Base-by-base conservation (phyloP, 1,139 yeast genomes). In the Geotrichum histeridarum region DNA sequence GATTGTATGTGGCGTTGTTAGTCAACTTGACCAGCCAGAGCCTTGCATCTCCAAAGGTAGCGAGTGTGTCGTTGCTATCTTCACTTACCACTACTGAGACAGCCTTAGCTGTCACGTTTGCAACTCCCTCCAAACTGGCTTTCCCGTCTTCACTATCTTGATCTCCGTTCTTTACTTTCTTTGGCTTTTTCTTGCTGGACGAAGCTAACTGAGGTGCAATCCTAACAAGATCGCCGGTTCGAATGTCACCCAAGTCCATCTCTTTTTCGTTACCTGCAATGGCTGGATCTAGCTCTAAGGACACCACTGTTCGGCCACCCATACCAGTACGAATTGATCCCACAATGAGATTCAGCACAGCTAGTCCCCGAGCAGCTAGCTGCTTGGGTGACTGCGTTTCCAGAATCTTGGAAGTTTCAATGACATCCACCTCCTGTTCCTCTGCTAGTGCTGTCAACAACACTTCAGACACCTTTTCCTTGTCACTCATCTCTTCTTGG, bases 261-360 rank as follows among this genome's bases (percentile, higher is more conserved):
- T 72, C 77, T 1, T 69, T 69, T 2, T 64, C 70, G 2, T 62
- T 65, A 36, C 70, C 71, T 7, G 71, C 63, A 50, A 76, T 70
- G 0, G 87, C 84, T 1, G 81, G 70, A 64, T 88, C 95, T 5
- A 80, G 73, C 12, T 71, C 78, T 48, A 91, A 69, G 57, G 89
- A 95, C 8, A 88, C 64, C 42, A 87, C 70, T 12, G 82, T 74
- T 63, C 86, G 81, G 3, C 96, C 96, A 4, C 91, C 95, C 18
- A 88, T 71, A 0, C 96, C 96, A 0, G 93, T 85, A 53, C 85
- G 74, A 4, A 86, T 70, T 55, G 82, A 81, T 14, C 78, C 77
- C 14, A 86, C 73, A 0, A 73, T 68, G 53, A 91, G 73, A 67
- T 90, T 87, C 47, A 82, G 67, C 8, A 89, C 74, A 0, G 97